Evolutionary conservation across 495 filamentous ascomycete species (phyloP), one percentile per base, ranked within the genome.

Genomic region (Xylaria castorea): DNA sequence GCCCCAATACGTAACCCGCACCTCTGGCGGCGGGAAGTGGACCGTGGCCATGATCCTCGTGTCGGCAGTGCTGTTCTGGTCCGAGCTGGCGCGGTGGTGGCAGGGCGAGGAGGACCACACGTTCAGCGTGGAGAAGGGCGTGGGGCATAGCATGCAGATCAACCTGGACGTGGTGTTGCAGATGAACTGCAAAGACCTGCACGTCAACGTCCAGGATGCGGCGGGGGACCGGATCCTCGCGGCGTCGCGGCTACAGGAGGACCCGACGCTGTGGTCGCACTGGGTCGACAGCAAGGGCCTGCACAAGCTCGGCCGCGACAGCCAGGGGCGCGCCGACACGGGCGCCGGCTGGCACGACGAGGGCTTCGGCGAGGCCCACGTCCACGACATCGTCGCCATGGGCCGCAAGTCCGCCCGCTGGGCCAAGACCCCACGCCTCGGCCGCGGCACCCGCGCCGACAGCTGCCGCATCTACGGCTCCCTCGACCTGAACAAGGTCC

Each of bases 161-260:
- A 99, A 99, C 85, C 85, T 98, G 42, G 96, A 99, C 84, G 89
- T 97, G 40, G 93, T 98, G 1, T 83, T 98, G n/a, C 86, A 89
- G 42, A 99, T 99, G 96, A 83, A 86, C 76, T 99, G 96, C 86
- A 84, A 87, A 44, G 90, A 94, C 78, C 86, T 99, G 25, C 93
- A 97, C 82, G 85, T 99, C 82, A 99, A 99, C 85, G 95, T 98
- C 65, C 96, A 99, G 84, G 96, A 99, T 81, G 97, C 94, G 18
- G 89, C 93, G 0, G 93, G 96, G 38, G 96, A 99, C 82, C 89
- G 93, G 51, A 94, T 98, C 76, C 87, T 97, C 7, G 96, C 96
- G 1, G 93, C 90, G 16, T 85, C 92, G 14, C 81, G 90, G 65
- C 87, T 99, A 65, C 85, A 85, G 66, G 89, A 87, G 73, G 95